Evolutionary conservation across 805 yeast genomes (phyloP).

Genomic region (Kazachstania viticola): DNA sequence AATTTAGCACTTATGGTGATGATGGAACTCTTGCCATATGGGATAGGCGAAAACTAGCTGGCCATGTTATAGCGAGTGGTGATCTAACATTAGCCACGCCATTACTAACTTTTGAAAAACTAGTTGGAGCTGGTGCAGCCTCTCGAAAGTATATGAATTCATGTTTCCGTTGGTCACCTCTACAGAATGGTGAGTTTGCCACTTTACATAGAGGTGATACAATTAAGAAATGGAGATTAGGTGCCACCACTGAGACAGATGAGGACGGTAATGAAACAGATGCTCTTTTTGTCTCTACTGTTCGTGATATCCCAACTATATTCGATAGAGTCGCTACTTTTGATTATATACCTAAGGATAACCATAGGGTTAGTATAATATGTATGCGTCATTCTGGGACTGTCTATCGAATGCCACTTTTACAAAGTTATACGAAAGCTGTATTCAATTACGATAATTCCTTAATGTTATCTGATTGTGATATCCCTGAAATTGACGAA

Average conservation of each 20-base stretch:
- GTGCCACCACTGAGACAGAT: conserved; percentile 33
- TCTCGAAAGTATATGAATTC: conserved; percentile 49
- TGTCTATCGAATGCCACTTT: conserved; percentile 65
- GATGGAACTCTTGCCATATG: conserved; percentile 77
- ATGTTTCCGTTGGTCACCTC: conserved; percentile 58
- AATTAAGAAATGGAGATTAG: conserved; percentile 72
- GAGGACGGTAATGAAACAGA: conserved; percentile 30
- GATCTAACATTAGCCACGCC: conserved; percentile 39
- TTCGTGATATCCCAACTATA: conserved; percentile 61
- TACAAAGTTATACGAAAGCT: conserved; percentile 51
- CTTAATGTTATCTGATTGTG: conserved; percentile 39
- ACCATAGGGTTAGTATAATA: conserved; percentile 52
- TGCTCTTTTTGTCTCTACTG: conserved; percentile 62
- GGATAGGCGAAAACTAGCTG: conserved; percentile 56
- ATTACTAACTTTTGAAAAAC: conserved; percentile 44
- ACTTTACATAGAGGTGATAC: conserved; percentile 70
- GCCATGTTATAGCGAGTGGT: conserved; percentile 11
- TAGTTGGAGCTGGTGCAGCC: conserved; percentile 44
- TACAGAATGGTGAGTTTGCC: conserved; percentile 60
- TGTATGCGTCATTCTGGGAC: conserved; percentile 91
- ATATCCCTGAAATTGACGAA: conserved; percentile 21
- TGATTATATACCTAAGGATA: conserved; percentile 59
- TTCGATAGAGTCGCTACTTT: conserved; percentile 75
- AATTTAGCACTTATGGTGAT: conserved; percentile 68
- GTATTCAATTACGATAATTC: conserved; percentile 62